Evolutionary conservation across 148 eudicot genomes (phyloP).

Genomic region (Euryodendron excelsum): DNA sequence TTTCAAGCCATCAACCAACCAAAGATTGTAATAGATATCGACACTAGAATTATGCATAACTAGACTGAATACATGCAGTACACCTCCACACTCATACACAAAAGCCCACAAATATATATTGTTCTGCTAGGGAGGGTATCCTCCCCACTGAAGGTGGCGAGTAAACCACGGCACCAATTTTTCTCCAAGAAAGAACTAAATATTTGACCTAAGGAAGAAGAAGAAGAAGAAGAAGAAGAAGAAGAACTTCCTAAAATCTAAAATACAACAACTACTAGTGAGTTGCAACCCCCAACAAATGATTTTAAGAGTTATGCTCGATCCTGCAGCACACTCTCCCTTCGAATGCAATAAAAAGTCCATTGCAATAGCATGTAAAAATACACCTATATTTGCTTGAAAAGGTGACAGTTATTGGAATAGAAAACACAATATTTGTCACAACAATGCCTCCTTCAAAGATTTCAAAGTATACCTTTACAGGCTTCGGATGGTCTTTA

Average conservation of each 20-base stretch:
- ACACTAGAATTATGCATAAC: background rate
- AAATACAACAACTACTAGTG: background rate
- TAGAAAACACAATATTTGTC: background rate
- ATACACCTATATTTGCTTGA: background rate
- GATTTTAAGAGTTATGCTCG: background rate
- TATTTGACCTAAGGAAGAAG: background rate
- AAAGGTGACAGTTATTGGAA: background rate
- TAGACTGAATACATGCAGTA: background rate
- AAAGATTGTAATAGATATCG: background rate
- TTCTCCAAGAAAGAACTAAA: background rate
- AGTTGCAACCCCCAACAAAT: background rate
- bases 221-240: background rate
- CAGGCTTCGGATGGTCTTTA: conserved; percentile 95
- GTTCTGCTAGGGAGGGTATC: background rate
- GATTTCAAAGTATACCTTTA: conserved; percentile 53
- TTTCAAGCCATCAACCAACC: background rate
- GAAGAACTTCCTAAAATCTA: background rate
- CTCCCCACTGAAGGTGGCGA: background rate
- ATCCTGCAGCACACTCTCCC: background rate
- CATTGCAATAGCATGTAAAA: background rate
- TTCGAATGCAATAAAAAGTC: background rate
- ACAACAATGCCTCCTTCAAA: background rate
- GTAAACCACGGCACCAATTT: background rate
- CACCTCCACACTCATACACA: background rate
- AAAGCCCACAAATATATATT: too few species aligned